Base-by-base conservation (phyloP, 495 filamentous ascomycete genomes). In the Pseudomonodictys pantanalensis region DNA sequence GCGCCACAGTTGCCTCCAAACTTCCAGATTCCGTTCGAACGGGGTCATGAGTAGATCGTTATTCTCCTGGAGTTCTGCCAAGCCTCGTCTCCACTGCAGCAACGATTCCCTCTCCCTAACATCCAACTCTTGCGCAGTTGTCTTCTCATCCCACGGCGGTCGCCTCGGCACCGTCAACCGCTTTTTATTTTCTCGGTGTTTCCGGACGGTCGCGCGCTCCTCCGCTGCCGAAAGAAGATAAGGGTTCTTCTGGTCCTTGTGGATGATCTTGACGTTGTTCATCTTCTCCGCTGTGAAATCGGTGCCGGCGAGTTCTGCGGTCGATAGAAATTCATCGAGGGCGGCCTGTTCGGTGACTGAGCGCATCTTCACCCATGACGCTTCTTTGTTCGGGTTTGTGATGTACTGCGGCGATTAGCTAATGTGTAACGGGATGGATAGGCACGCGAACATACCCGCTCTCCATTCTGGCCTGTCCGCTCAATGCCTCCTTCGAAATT, bases 251-350 rank as follows among this genome's bases (percentile, higher is more conserved):
- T 97, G 92, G 70, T 93, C 88, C 52, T 83, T 84, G 68, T 99
- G 92, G 65, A 99, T 97, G 71, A 99, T 96, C 75, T 96, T 95
- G 71, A 97, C 88, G 71, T 92, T 96, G 73, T 90, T 96, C 82
- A 95, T 88, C 79, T 97, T 96, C 80, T 99, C 93, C 32, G 95
- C 95, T 5, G 93, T 96, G 72, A 99, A 99, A 70, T 99, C 95
- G 56, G 95, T 99, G 45, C 91, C 92, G 18, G 95, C 95, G 63
- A 99, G 79, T 75, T 97, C 91, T 62, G 92, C 92, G 25, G 92
- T 97, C 49, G 76, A 84, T 48, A 90, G 77, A 70, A 90, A 90
- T 65, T 89, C 87, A 75, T 98, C 93, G 49, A 98, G 83, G 33
- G 92, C 91, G 55, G 85, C 92, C 76, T 99, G 95, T 78, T 97